These are phyloP conservation scores for Phytophthora pseudosyringae DNA, from an alignment of 352 stramenopile species.

Conservation along the genomic window DNA sequence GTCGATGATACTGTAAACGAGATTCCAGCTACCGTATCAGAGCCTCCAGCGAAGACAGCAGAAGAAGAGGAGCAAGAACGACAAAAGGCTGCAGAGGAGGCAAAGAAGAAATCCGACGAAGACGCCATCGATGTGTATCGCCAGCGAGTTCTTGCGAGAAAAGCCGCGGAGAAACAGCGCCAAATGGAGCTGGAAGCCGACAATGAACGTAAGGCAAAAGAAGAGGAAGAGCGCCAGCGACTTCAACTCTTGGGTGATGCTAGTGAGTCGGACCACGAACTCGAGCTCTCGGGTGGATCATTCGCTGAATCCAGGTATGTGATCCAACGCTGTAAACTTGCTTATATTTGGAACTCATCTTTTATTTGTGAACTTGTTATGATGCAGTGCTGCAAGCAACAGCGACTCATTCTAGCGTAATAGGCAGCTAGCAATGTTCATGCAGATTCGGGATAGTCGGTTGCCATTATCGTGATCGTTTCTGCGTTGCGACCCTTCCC, in stretches of 20 bases:
- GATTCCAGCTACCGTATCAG: neutral
- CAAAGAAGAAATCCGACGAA: conserved; percentile 69
- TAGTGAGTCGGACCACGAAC: conserved; percentile 53
- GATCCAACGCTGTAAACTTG: neutral
- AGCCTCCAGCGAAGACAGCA: conserved; percentile 18
- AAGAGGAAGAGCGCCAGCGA: conserved; percentile 35
- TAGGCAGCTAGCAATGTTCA: neutral
- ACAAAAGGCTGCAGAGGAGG: conserved; percentile 43
- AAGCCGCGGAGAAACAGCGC: conserved; percentile 67
- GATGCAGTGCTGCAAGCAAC: conserved; percentile 50
- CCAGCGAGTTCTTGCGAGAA: conserved; percentile 66
- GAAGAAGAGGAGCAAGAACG: conserved; percentile 48
- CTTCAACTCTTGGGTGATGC: conserved; percentile 18
- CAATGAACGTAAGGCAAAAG: conserved; percentile 45
- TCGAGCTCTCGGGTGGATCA: conserved; percentile 65
- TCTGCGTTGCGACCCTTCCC: conserved; percentile 30
- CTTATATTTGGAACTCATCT: neutral
- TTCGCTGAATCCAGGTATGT: conserved; percentile 75
- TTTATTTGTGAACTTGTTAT: conserved; percentile 1
- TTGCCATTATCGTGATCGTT: conserved; percentile 25
- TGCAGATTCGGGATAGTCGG: conserved; percentile 20
- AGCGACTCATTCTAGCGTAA: conserved; percentile 62
- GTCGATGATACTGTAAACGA: neutral
- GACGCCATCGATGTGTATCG: conserved; percentile 65
- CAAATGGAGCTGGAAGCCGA: conserved; percentile 55